Percentiles rank a stretch among this genome's conserved stretches.
Evolutionary conservation across 202 grass and related monocot genomes (phyloP).

Genomic region (Bolboschoenoplectus hybrid): DNA sequence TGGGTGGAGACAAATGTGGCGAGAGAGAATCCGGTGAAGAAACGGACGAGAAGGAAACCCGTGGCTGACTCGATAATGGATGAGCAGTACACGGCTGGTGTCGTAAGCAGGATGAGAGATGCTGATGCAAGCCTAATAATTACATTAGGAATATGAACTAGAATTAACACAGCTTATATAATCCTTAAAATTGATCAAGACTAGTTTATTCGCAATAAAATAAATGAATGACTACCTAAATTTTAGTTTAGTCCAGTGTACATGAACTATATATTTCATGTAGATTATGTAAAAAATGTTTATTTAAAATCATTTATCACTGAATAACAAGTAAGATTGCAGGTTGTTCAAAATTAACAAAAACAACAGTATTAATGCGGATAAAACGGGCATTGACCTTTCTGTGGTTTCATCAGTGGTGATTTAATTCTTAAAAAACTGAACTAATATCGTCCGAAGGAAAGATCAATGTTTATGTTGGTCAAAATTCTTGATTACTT

Average conservation of each 20-base stretch:
- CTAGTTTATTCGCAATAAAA: background rate
- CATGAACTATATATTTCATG: background rate
- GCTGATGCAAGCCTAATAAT: slow-evolving; percentile 61
- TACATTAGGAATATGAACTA: background rate
- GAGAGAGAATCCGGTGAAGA: slow-evolving; percentile 93
- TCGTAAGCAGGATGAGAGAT: slow-evolving; percentile 73
- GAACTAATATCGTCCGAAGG: background rate
- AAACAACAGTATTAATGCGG: background rate
- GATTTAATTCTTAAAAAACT: background rate
- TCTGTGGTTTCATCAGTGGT: background rate
- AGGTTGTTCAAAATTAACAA: background rate
- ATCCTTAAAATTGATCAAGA: background rate
- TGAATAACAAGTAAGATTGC: background rate
- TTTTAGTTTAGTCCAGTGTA: background rate
- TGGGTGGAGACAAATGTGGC: slow-evolving; percentile 89
- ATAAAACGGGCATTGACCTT: background rate
- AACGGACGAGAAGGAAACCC: slow-evolving; percentile 64
- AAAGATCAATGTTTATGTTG: background rate
- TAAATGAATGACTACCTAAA: background rate
- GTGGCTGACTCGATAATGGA: slow-evolving; percentile 60
- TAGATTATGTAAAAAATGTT: background rate
- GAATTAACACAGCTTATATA: background rate
- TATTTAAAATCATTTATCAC: background rate
- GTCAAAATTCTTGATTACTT: background rate
- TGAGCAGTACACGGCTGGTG: slow-evolving; percentile 79